Evolutionary conservation across 805 yeast genomes (phyloP).

Genomic region (Ogataea pignaliae): DNA sequence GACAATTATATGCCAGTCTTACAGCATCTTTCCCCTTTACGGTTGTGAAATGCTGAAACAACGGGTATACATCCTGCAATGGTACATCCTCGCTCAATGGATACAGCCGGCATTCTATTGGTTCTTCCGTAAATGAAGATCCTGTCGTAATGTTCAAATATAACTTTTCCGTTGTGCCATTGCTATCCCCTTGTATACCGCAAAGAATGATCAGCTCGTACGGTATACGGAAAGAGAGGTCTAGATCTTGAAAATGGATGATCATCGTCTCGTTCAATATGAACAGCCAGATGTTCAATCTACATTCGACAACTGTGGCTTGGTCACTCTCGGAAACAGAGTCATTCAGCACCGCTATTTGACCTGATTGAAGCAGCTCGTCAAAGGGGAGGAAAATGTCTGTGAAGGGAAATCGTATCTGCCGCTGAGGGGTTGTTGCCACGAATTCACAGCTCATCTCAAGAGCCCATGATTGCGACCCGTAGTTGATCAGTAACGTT

Average conservation of each 20-base stretch:
- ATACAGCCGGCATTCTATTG: slow-evolving; percentile 12
- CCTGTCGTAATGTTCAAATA: slow-evolving; percentile 9
- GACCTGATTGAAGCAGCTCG: background rate
- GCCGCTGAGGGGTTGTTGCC: background rate
- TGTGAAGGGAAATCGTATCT: slow-evolving; percentile 9
- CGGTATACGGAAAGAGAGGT: slow-evolving; percentile 15
- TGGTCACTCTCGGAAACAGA: too few relatives aligned
- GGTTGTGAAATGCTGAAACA: slow-evolving; percentile 17
- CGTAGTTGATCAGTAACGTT: slow-evolving; percentile 13
- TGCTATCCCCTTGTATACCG: slow-evolving; percentile 12
- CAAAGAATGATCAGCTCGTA: slow-evolving; percentile 18
- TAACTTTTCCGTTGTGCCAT: background rate
- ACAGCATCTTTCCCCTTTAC: slow-evolving; percentile 15
- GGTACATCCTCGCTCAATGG: slow-evolving; percentile 1
- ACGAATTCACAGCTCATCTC: slow-evolving; percentile 7
- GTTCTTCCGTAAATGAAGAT: slow-evolving; percentile 1
- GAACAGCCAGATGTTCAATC: slow-evolving; percentile 19
- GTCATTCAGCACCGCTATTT: too few relatives aligned
- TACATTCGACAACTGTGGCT: background rate
- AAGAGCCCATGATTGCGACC: slow-evolving; percentile 13
- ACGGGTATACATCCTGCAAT: slow-evolving; percentile 11
- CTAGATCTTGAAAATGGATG: slow-evolving; percentile 11
- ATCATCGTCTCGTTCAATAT: slow-evolving; percentile 20
- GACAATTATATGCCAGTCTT: slow-evolving; percentile 12
- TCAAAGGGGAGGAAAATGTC: background rate